Conservation (phyloP, 805 yeast genomes). For the Metschnikowia amazonensis region DNA sequence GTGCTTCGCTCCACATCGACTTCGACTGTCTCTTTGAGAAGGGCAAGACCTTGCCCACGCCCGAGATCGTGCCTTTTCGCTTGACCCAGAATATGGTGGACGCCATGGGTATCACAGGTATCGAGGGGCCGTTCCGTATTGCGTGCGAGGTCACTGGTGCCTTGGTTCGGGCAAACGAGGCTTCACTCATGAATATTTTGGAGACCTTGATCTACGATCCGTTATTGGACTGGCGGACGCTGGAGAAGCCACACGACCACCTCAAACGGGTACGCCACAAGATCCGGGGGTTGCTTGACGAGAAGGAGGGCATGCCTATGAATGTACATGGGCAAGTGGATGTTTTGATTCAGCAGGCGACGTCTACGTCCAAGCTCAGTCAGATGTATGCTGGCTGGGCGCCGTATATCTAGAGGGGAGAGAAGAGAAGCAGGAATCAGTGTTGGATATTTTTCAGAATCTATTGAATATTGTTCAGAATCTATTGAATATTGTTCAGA, state of each 20-base stretch:
- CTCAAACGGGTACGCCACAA: slow-evolving; percentile 70
- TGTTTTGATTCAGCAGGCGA: slow-evolving; percentile 77
- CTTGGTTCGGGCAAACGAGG: slow-evolving; percentile 72
- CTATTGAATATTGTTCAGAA: too few relatives aligned
- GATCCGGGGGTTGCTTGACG: slow-evolving; percentile 74
- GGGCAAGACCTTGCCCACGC: slow-evolving; percentile 65
- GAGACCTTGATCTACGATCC: slow-evolving; percentile 94
- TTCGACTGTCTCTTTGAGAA: slow-evolving; percentile 95
- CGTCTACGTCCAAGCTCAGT: slow-evolving; percentile 63
- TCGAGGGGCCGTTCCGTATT: slow-evolving; percentile 84
- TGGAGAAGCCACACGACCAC: slow-evolving; percentile 60
- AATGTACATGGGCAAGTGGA: slow-evolving; percentile 94
- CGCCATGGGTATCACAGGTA: slow-evolving; percentile 83
- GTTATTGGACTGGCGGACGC: slow-evolving; percentile 68
- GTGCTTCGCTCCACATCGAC: slow-evolving; percentile 87
- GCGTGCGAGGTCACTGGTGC: slow-evolving; percentile 80
- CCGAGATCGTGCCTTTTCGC: slow-evolving; percentile 93
- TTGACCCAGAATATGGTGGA: slow-evolving; percentile 84
- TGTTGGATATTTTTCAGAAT: too few relatives aligned
- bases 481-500: too few relatives aligned
- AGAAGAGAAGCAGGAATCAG: background rate
- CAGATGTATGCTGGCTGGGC: slow-evolving; percentile 95
- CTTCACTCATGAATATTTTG: slow-evolving; percentile 79
- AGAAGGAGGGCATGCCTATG: slow-evolving; percentile 78
- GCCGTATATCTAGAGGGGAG: slow-evolving; percentile 22